Base-by-base conservation (phyloP, 1,284 basidiomycete genomes). In the Cerrena zonata region DNA sequence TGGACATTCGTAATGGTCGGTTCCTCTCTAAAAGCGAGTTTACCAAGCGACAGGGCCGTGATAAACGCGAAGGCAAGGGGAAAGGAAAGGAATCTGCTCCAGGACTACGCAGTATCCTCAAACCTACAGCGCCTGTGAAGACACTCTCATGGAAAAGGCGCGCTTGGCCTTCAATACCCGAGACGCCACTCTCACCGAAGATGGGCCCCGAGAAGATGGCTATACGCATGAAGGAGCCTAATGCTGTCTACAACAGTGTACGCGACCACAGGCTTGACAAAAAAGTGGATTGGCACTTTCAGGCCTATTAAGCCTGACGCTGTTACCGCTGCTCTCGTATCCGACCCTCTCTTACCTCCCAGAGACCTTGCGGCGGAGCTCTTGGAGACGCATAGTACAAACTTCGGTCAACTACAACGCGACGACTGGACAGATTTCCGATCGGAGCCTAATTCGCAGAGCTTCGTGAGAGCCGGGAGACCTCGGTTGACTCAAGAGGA, bases 81-180 rank as follows among this genome's bases (percentile, higher is more conserved):
- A 34, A 34, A 34, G 30, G 30, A 7, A 34, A 34, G 15, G n/a
- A n/a, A n/a, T n/a, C n/a, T n/a, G n/a, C n/a, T n/a, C n/a, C n/a
- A n/a, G n/a, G n/a, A n/a, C 30, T 34, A 15, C 52, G 51, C 40
- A 40, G 49, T 25, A 40, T 56, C 21, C 49, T 61, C 39, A 59
- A 53, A 45, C 36, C 36, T 13, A 48, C 57, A 21, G 39, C 24
- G 13, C 53, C 53, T n/a, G 51, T 50, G 11, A 55, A 50, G 37
- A 47, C 49, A n/a, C 38, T 58, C 5, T 51, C 52, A 15, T 58
- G 52, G 40, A 47, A 55, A 25, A 47, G 51, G 22, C 24, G 25
- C 3, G 23, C 44, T 5, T 58, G 56, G 55, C 40, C 42, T 15
- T 15, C 19, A 4, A n/a, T 22, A 7, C 30, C 30, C 15, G 30